A percentile compares a stretch with the other conserved stretches of the same genome.
Evolutionary conservation across 305 asterid species (phyloP).

Genomic region (Fraxinus albicans): DNA sequence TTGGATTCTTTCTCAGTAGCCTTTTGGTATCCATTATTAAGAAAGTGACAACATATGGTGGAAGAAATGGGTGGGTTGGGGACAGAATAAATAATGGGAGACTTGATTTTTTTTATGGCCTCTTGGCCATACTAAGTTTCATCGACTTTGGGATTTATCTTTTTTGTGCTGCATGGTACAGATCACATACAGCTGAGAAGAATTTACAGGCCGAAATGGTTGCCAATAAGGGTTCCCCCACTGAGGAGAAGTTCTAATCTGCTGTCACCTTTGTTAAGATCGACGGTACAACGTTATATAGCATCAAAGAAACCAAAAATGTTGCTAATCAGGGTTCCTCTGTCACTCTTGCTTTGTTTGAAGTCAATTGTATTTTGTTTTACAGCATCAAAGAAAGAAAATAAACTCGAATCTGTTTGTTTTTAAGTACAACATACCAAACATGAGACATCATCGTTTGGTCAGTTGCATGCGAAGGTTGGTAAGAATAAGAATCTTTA

Average conservation of each 20-base stretch:
- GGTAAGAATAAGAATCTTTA: not conserved
- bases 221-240: slow-evolving; percentile 1
- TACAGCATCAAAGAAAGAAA: not conserved
- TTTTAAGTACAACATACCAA: not conserved
- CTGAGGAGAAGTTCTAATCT: slow-evolving; percentile 23
- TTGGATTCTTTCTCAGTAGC: slow-evolving; percentile 48
- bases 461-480: not conserved
- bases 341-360: not conserved
- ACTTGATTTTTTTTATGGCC: slow-evolving; percentile 39
- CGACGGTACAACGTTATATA: not conserved
- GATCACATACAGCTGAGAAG: slow-evolving; percentile 18
- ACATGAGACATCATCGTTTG: not conserved
- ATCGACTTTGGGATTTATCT: slow-evolving; percentile 31
- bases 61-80: slow-evolving; percentile 40
- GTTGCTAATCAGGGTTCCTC: not conserved
- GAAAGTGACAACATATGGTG: slow-evolving; percentile 28
- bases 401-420: not conserved
- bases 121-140: slow-evolving; percentile 34
- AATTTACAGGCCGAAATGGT: slow-evolving; percentile 22
- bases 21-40: slow-evolving; percentile 38
- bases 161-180: slow-evolving; percentile 34
- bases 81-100: slow-evolving; percentile 37
- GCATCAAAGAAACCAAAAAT: not conserved
- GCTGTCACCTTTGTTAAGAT: not conserved
- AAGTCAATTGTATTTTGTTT: not conserved